A percentile compares a stretch with the other conserved stretches of the same genome.
Conservation (phyloP, 1,284 basidiomycete species). For the Stereum hirsutum region DNA sequence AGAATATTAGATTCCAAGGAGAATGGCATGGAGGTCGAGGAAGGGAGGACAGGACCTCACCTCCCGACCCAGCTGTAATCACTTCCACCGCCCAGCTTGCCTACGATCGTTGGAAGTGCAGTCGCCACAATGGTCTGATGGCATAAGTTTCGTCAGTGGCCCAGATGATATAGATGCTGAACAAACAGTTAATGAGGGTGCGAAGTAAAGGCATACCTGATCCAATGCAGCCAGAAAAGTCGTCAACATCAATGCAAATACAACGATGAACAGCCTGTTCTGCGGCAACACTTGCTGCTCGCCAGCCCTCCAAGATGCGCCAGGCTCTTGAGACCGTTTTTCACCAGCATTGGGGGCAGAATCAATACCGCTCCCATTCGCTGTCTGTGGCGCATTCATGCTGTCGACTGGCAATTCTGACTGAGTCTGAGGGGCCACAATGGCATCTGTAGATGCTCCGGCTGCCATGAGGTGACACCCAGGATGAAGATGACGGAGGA, state of each 20-base stretch:
- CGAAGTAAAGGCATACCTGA: constrained; percentile 19
- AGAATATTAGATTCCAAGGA: background rate
- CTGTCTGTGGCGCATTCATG: no score
- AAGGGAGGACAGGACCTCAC: constrained; percentile 23
- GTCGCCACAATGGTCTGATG: constrained; percentile 78
- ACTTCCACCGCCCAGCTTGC: constrained; percentile 55
- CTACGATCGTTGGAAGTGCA: constrained; percentile 73
- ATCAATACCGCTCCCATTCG: no score
- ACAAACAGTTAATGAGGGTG: background rate
- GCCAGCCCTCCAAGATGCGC: constrained; percentile 24
- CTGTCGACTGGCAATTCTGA: no score
- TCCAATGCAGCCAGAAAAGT: constrained; percentile 34
- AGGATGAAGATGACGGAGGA: no score
- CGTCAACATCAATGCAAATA: constrained; percentile 29
- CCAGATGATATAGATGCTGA: no score
- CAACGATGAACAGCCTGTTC: constrained; percentile 31
- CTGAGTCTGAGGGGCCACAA: no score
- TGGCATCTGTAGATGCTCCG: no score
- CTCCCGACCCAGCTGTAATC: constrained; percentile 74
- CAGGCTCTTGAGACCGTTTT: no score
- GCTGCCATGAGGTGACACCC: no score
- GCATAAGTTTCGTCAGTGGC: no score
- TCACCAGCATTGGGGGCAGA: no score
- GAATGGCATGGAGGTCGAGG: background rate
- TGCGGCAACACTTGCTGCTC: constrained; percentile 31